Evolutionary conservation across 208 protist species (phyloP).

Genomic region (Tritrichomonas musculus): DNA sequence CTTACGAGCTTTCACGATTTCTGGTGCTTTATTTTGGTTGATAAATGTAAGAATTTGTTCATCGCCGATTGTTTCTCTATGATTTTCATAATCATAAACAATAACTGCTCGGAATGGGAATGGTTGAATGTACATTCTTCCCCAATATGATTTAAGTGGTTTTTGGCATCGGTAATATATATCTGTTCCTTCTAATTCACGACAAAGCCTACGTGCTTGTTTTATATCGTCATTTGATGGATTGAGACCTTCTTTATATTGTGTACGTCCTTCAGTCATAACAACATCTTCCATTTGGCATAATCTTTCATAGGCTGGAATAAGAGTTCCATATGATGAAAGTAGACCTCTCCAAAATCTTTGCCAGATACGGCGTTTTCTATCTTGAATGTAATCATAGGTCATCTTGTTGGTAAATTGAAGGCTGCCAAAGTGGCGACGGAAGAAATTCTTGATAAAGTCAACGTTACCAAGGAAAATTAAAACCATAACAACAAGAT

Average conservation of each 20-base stretch:
- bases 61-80: not conserved
- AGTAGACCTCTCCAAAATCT: not conserved
- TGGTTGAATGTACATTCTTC: constrained; percentile 17
- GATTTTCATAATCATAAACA: not conserved
- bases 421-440: not conserved
- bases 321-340: not conserved
- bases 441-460: constrained; percentile 12
- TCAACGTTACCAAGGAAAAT: not conserved
- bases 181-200: not conserved
- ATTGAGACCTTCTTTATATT: not conserved
- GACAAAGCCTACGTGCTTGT: not conserved
- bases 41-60: not conserved
- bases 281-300: not conserved
- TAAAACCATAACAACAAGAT: not conserved
- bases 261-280: not conserved
- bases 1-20: not conserved
- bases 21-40: not conserved
- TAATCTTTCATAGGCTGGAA: not conserved
- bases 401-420: not conserved
- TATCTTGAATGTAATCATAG: not conserved
- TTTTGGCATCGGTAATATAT: not conserved
- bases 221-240: not conserved
- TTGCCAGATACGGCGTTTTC: not conserved
- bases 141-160: not conserved
- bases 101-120: not conserved